phyloP scores from a whole-genome alignment of 2,329 filamentous ascomycete species.

The Leptosphaerulina australis region DNA sequence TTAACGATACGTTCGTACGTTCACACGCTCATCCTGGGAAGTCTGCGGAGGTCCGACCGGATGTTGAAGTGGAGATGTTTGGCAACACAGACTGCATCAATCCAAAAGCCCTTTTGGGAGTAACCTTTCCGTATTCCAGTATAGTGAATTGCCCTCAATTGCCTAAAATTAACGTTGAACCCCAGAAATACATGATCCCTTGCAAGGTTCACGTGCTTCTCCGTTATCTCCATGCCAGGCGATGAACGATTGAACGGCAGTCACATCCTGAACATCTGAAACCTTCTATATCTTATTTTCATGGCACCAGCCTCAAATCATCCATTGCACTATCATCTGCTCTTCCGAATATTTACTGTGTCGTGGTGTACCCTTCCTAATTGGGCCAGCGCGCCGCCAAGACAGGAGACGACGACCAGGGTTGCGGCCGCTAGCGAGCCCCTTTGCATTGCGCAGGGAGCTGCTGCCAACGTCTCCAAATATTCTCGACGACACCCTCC shows the following conservation, averaged over 20 bases:
- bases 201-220: no score
- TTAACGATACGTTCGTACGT: no score
- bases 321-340: background rate
- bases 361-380: slow-evolving; percentile 22
- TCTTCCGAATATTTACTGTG: background rate
- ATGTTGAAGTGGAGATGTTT: background rate
- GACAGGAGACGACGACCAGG: slow-evolving; percentile 43
- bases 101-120: no score
- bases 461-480: slow-evolving; percentile 49
- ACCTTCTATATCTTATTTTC: no score
- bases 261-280: no score
- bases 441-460: slow-evolving; percentile 48
- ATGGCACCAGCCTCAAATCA: no score
- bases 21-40: background rate
- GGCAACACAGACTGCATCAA: background rate
- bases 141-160: no score
- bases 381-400: slow-evolving; percentile 33
- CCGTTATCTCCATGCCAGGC: no score
- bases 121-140: no score
- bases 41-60: background rate
- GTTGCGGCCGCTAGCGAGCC: slow-evolving; percentile 45
- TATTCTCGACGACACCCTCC: slow-evolving; percentile 47
- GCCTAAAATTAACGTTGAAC: no score
- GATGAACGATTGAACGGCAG: no score
- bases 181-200: no score